These are phyloP conservation scores for Xylaria sp. DNA, from an alignment of 2,329 filamentous ascomycete genomes.

Conservation along the genomic window DNA sequence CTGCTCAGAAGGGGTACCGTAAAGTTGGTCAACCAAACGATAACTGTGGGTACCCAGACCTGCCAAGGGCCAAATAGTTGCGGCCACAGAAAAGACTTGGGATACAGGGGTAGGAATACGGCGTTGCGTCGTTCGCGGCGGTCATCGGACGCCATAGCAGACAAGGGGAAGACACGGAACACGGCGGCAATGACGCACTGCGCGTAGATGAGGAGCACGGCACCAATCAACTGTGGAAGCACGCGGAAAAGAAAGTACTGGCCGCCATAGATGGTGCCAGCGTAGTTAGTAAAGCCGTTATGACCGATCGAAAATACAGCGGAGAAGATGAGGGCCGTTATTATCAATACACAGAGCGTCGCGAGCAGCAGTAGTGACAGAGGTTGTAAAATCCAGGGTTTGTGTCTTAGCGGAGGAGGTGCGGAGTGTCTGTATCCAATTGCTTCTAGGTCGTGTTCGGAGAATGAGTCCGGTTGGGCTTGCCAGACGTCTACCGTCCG, in stretches of 20 bases:
- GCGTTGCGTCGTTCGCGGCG: constrained; percentile 70
- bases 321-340: constrained; percentile 76
- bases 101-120: constrained; percentile 75
- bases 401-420: constrained; percentile 70
- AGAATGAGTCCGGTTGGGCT: constrained; percentile 45
- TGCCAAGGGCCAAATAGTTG: constrained; percentile 71
- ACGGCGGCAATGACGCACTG: constrained; percentile 79
- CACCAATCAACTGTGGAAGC: constrained; percentile 80
- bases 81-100: constrained; percentile 74
- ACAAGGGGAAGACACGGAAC: constrained; percentile 82
- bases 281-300: constrained; percentile 75
- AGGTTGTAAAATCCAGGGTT: constrained; percentile 77
- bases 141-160: constrained; percentile 75
- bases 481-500: constrained; percentile 50
- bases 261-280: constrained; percentile 72
- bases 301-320: constrained; percentile 74
- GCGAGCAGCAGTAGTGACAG: constrained; percentile 71
- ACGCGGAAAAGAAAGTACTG: constrained; percentile 90
- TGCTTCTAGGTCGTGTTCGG: constrained; percentile 51
- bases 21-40: constrained; percentile 82
- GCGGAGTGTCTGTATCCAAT: constrained; percentile 45
- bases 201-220: constrained; percentile 78
- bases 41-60: constrained; percentile 72
- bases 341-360: constrained; percentile 74
- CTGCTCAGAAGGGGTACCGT: constrained; percentile 84